Conservation (phyloP, 169 alveolate genomes). For the Fabrea salina region DNA sequence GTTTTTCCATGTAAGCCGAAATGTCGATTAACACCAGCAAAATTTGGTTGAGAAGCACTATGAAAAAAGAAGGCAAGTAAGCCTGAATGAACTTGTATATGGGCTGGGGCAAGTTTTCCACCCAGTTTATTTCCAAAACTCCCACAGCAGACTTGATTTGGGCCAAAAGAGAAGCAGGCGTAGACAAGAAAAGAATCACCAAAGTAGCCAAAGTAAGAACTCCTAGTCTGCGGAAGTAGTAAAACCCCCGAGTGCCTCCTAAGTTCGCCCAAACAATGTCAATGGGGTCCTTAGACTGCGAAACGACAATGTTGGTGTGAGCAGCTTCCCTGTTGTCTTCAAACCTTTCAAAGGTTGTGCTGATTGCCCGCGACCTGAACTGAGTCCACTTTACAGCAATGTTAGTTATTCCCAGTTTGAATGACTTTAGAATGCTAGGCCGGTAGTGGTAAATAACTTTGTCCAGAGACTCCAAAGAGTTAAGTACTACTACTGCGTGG, state of each 20-base stretch:
- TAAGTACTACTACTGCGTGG: slow-evolving; percentile 59
- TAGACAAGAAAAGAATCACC: slow-evolving; percentile 47
- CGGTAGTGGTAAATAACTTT: slow-evolving; percentile 39
- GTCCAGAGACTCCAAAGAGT: slow-evolving; percentile 42
- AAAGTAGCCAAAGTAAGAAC: slow-evolving; percentile 18
- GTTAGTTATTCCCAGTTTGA: slow-evolving; percentile 5
- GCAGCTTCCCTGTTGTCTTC: slow-evolving; percentile 49
- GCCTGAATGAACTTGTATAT: slow-evolving; percentile 29
- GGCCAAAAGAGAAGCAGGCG: slow-evolving; percentile 62
- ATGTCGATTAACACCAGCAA: slow-evolving; percentile 48
- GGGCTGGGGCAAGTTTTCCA: slow-evolving; percentile 32
- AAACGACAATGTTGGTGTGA: slow-evolving; percentile 34
- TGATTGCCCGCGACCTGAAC: neutral
- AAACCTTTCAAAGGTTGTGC: slow-evolving; percentile 49
- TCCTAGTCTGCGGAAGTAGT: slow-evolving; percentile 49
- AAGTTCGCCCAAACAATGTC: slow-evolving; percentile 61
- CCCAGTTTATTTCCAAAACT: slow-evolving; percentile 31
- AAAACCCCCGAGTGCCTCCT: slow-evolving; percentile 65
- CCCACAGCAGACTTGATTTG: slow-evolving; percentile 16
- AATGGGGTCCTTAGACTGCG: slow-evolving; percentile 49
- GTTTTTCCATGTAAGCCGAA: slow-evolving; percentile 58
- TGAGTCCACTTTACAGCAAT: slow-evolving; percentile 2
- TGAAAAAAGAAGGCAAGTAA: slow-evolving; percentile 47
- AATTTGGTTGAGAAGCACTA: slow-evolving; percentile 45
- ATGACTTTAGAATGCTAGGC: slow-evolving; percentile 17